Evolutionary conservation across 805 yeast genomes (phyloP), one percentile per base, ranked within the genome.

Genomic region (Candida arabinofermentans): DNA sequence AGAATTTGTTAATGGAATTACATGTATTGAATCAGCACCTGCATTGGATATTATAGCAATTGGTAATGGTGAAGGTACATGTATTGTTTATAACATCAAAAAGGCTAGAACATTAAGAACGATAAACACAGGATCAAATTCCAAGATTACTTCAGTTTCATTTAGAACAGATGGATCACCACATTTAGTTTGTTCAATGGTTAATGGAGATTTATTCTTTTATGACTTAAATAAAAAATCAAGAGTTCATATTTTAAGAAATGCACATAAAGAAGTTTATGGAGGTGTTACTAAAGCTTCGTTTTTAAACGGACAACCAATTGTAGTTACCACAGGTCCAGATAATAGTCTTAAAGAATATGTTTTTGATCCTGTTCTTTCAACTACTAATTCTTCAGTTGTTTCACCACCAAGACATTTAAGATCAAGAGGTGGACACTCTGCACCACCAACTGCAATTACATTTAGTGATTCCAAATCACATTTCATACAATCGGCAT

Each of bases 371-470:
- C 97, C 97, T 2, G 78, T 93, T 2, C 67, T 90, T 39, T 79
- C 90, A 0, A 68, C 83, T 1, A 65, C 82, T 5, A 77, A 81
- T 50, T 54, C 76, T 0, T 69, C 82, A 2, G 79, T 87, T 24
- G 82, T 86, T 5, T 78, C 89, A 10, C 96, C 96, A 1, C 98
- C 99, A 33, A 81, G 99, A 57, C 79, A 82, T 46, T 70, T 95
- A 54, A 79, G 99, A 61, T 85, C 95, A 1, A 77, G 99, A 59
- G 98, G 97, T 54, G 99, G 99, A n/a, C 99, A 93, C 61, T 79
- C 96, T 4, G 83, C 86, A 24, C 96, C 99, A 3, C 95, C 98
- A 2, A 72, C 83, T 0, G 59, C 77, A 5, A 78, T 93, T 31
- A 67, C 70, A 19, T 93, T 93, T 63, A 86, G 95, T 5, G 80